Evolutionary conservation across 2,329 filamentous ascomycete genomes (phyloP), one percentile per base, ranked within the genome.

Genomic region (Fusarium bactridioides): DNA sequence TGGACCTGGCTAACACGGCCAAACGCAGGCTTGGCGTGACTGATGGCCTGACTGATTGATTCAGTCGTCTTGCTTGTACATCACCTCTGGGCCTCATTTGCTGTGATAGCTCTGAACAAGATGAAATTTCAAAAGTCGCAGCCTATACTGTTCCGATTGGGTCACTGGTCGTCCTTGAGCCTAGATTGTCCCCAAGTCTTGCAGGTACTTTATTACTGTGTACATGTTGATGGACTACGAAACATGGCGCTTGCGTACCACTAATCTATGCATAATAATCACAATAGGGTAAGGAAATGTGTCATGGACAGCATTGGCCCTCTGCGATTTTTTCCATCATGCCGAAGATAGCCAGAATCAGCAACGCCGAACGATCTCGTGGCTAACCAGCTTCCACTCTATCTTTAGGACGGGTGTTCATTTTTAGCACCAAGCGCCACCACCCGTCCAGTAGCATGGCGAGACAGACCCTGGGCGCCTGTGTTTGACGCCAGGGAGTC

Each of bases 381-480:
- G 50, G 48, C 48, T 61, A 31, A 29, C 56, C 43, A 45, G 62
- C 44, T 61, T 50, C 50, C 27, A 10, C 64, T 44, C 31, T n/a
- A 47, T 33, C 33, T 65, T 37, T 59, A 70, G 45, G 37, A 54
- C 23, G 45, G 59, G 44, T 51, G 53, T 62, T 66, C 70, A 68
- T 76, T 77, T 76, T 77, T 77, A 75, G 75, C 70, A 73, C 27
- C 41, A 50, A 54, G 64, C 60, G 69, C 71, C 65, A 74, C 67
- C 53, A 50, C 50, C 58, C 29, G 48, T 43, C 72, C 72, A 57
- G 60, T 45, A 29, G 29, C 27, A 40, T 51, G 41, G 48, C 48
- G 25, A 47, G 48, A 67, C 54, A 56, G 31, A 48, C n/a, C 48
- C 65, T 45, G 27, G 43, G 31, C 37, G 35, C 51, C 10, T 48